Evolutionary conservation across 176 grass and related monocot genomes (phyloP).

Genomic region (Zizania latifolia): DNA sequence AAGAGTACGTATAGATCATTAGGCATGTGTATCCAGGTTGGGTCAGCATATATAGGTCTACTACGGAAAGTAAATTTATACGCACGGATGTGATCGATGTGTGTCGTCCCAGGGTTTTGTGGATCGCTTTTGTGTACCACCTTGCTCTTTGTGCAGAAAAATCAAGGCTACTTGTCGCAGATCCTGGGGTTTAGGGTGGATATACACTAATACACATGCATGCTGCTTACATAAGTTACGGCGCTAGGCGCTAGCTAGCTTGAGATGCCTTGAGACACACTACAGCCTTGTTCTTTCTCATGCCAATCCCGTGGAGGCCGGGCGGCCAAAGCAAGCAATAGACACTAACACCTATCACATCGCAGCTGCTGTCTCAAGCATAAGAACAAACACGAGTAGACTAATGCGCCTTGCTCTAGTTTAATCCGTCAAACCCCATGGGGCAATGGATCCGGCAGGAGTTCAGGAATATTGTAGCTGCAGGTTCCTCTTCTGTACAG

Average conservation of each 20-base stretch:
- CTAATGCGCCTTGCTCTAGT: slow-evolving; percentile 10
- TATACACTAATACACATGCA: slow-evolving; percentile 11
- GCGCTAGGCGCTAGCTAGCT: too few species aligned
- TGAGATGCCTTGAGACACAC: slow-evolving; percentile 47
- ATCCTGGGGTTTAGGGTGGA: slow-evolving; percentile 15
- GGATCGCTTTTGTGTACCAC: slow-evolving; percentile 23
- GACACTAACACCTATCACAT: slow-evolving; percentile 12
- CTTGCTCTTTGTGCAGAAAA: slow-evolving; percentile 31
- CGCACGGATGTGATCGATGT: neutral
- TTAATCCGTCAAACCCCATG: slow-evolving; percentile 22
- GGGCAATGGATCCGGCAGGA: slow-evolving; percentile 50
- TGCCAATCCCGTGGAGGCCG: slow-evolving; percentile 10
- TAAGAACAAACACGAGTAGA: slow-evolving; percentile 36
- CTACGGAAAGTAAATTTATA: neutral
- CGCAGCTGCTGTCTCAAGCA: slow-evolving; percentile 6
- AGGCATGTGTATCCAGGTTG: too few species aligned
- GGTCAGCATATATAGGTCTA: slow-evolving; percentile 30
- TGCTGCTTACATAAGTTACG: slow-evolving; percentile 27
- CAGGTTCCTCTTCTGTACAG: neutral
- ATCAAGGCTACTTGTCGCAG: neutral
- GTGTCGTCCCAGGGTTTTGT: neutral
- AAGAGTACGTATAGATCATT: too few species aligned
- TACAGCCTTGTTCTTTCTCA: slow-evolving; percentile 43
- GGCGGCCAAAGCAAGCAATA: slow-evolving; percentile 11
- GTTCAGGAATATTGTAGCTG: slow-evolving; percentile 25